Base-by-base conservation (phyloP, 1,284 basidiomycete species). In the Leccinum griseonigrum region DNA sequence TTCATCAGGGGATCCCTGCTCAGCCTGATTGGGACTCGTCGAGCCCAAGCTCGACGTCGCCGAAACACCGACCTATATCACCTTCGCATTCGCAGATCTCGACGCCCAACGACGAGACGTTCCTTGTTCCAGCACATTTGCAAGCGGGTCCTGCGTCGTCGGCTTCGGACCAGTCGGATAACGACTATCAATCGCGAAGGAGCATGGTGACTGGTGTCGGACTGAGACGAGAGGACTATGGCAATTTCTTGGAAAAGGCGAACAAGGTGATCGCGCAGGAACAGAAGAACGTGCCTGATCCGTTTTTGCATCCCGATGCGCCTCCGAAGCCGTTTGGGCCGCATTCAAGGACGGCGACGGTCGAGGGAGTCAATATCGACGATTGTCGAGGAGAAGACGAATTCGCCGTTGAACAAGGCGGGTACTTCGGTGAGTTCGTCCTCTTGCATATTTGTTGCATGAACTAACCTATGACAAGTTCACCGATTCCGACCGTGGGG, bases 321-420 rank as follows among this genome's bases (percentile, higher is more conserved):
- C 93, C 92, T 4, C 80, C 77, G 34, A 82, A 85, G 65, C 92
- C 93, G 0, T 95, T 94, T 76, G 90, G 90, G 59, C 67, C 79
- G n/a, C 90, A 93, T 74, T 93, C 91, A 34, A 83, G 92, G 11
- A 83, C 84, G 3, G 89, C 90, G 0, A n/a, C n/a, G n/a, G n/a
- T 95, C 92, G 0, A 87, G 91, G 31, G 94, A 95, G 69, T 94
- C 92, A 4, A 94, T 96, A 63, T 86, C 90, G 10, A 91, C 90
- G 3, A 93, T 96, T 60, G 90, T 94, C 48, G 92, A 95, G 67
- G 94, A 96, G 70, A 96, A 96, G 79, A 79, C 80, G 2, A 90
- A 90, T 63, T 95, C 94, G 11, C 92, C 93, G 6, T 78, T 96
- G 63, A 97, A 97, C 79, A 95, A 95, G 78, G 92, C 94, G 10